These are phyloP conservation scores for Kwoniella europaea DNA, from an alignment of 768 basidiomycete species.

Conservation along the genomic window DNA sequence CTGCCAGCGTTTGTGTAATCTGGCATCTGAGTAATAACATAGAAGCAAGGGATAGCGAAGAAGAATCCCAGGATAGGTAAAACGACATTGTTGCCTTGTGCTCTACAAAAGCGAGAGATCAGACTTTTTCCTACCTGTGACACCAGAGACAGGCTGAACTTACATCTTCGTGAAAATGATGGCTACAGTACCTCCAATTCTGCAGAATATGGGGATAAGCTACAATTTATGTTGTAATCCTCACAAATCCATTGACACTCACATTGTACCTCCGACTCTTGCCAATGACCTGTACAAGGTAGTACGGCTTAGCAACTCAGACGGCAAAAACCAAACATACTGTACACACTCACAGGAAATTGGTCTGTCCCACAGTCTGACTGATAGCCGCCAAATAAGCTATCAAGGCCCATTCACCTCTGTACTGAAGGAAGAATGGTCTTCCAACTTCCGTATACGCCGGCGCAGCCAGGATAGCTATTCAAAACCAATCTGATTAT, in stretches of 20 bases:
- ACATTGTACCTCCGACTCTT: conserved; percentile 85
- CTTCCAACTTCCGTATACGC: conserved; percentile 83
- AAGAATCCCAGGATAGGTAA: conserved; percentile 80
- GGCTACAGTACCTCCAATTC: conserved; percentile 21
- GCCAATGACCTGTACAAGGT: conserved; percentile 62
- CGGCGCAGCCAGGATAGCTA: conserved; percentile 79
- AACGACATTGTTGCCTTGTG: conserved; percentile 74
- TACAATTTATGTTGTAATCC: background rate
- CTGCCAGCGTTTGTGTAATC: conserved; percentile 47
- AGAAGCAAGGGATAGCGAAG: conserved; percentile 86
- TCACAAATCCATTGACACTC: conserved; percentile 50
- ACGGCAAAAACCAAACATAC: no score
- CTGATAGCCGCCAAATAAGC: conserved; percentile 66
- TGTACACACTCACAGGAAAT: conserved; percentile 69
- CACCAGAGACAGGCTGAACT: background rate
- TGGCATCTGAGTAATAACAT: conserved; percentile 69
- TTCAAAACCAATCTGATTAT: conserved; percentile 31
- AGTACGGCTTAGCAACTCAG: no score
- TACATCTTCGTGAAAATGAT: conserved; percentile 21
- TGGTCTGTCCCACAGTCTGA: conserved; percentile 68
- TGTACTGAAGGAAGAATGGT: conserved; percentile 76
- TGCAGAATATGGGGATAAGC: background rate
- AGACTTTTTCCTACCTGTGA: background rate
- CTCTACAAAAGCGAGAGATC: conserved; percentile 49
- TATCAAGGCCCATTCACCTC: conserved; percentile 95